A percentile compares a stretch with the other conserved stretches of the same genome.
Conservation (phyloP, 2,329 filamentous ascomycete species). For the Epichloe sibirici region DNA sequence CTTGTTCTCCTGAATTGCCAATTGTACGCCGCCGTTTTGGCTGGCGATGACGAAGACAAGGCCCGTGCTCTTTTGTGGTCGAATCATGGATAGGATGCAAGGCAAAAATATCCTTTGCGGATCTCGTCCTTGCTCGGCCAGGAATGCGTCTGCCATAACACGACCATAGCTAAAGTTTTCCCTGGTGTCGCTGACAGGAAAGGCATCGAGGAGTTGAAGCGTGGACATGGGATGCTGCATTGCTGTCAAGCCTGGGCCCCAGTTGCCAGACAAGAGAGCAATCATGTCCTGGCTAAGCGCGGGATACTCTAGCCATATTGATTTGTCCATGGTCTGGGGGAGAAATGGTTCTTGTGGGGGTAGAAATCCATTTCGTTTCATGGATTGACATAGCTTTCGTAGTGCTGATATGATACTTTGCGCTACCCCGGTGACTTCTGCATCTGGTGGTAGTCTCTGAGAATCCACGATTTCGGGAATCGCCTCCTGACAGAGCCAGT, state of each 20-base stretch:
- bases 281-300: constrained; percentile 58
- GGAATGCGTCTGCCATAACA: constrained; percentile 59
- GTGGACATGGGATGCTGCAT: constrained; percentile 33
- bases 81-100: constrained; percentile 63
- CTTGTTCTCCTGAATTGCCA: constrained; percentile 58
- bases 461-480: constrained; percentile 36
- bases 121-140: constrained; percentile 62
- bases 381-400: constrained; percentile 64
- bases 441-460: constrained; percentile 28
- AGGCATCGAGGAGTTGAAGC: constrained; percentile 49
- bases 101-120: constrained; percentile 57
- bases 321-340: constrained; percentile 68
- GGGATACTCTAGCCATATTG: constrained; percentile 73
- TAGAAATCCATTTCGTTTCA: constrained; percentile 72
- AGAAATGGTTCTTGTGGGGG: constrained; percentile 56
- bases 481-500: constrained; percentile 60
- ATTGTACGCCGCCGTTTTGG: constrained; percentile 65
- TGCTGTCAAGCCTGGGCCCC: constrained; percentile 35
- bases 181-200: constrained; percentile 65
- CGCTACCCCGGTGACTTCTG: constrained; percentile 40
- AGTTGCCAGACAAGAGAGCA: constrained; percentile 54
- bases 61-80: constrained; percentile 55
- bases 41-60: constrained; percentile 65
- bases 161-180: constrained; percentile 69
- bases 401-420: constrained; percentile 51